Base-by-base conservation (phyloP, 495 filamentous ascomycete species). In the Trichoderma gamsii region DNA sequence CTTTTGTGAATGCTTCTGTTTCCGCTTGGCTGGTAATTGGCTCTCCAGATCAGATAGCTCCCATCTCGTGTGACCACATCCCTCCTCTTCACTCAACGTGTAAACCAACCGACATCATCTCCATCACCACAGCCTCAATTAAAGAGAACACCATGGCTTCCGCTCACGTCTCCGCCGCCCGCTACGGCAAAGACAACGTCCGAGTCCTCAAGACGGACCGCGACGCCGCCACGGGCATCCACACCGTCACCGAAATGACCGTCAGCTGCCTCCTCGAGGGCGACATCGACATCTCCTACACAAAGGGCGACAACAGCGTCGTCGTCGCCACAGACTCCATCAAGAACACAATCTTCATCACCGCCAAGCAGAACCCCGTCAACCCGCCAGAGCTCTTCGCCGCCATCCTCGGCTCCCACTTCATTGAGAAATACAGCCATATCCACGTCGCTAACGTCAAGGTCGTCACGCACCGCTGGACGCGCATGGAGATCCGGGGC, bases 161-260 rank as follows among this genome's bases (percentile, higher is more conserved):
- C 18, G 41, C 38, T 6, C 77, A 82, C 73, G 80, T 96, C 67
- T 82, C 88, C 69, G 83, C 90, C 76, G 91, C 92, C 74, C 88
- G 89, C 73, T 96, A 96, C 78, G 92, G 92, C 82, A 96, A 96
- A 87, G 94, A 97, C 85, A 98, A 99, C 83, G 89, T 99, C 83
- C 92, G 95, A 74, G 88, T 99, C 70, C 93, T 89, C 85, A 98
- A 99, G 80, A 92, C 97, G 73, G 84, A 95, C 72, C 84, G 86
- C 68, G 87, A 97, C 76, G 85, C 86, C 74, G 81, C 86, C 73
- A 89, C 90, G 15, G 87, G 88, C 41, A 81, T 84, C 4, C 95
- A 99, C 77, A 88, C 88, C 9, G 92, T 97, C 63, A 89, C 90
- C 51, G 95, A 99, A 77, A 96, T 96, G 91, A 97, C 93, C 59